phyloP scores from a whole-genome alignment of 306 rosid species.

The Vigna mungo region DNA sequence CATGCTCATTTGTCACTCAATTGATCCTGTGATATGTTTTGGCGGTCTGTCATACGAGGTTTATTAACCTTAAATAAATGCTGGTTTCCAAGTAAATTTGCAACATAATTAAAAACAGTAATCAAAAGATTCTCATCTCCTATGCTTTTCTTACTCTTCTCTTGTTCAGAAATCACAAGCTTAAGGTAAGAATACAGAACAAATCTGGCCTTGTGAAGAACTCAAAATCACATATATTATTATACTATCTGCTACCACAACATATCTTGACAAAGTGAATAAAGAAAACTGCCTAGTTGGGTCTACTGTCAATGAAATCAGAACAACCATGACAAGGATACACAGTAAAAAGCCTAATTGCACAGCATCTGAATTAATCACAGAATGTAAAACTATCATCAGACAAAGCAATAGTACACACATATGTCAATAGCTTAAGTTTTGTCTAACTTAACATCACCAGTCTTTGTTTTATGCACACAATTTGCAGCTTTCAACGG shows the following conservation, averaged over 20 bases:
- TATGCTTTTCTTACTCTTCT: conserved; percentile 13
- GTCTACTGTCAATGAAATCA: not conserved
- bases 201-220: not conserved
- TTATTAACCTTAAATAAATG: not conserved
- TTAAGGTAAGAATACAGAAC: not conserved
- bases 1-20: not conserved
- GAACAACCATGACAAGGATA: conserved; percentile 7
- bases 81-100: not conserved
- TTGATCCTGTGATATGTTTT: not conserved
- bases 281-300: not conserved
- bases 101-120: not conserved
- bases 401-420: not conserved
- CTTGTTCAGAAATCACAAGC: not conserved
- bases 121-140: conserved; percentile 16
- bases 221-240: not conserved
- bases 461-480: not conserved
- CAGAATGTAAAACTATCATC: not conserved
- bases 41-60: not conserved
- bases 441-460: not conserved
- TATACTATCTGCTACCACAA: not conserved
- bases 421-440: not conserved
- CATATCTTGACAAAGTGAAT: not conserved
- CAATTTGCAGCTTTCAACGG: not conserved
- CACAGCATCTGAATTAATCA: not conserved
- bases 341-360: not conserved